Percentiles rank a stretch among this genome's conserved stretches.
Evolutionary conservation across 352 stramenopile genomes (phyloP).

Genomic region (Phytophthora lateralis): DNA sequence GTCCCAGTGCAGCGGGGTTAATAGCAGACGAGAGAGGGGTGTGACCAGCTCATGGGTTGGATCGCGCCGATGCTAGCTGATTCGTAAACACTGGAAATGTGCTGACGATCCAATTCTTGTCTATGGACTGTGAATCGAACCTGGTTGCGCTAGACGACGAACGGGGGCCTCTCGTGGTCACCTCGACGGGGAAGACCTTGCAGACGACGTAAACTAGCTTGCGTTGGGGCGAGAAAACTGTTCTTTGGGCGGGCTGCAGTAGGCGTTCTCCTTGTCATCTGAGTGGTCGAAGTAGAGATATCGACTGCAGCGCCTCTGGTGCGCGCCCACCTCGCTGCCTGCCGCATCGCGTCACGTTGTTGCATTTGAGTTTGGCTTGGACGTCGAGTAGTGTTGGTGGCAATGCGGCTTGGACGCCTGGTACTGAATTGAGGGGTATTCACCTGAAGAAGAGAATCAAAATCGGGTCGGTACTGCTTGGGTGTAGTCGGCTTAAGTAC

Average conservation of each 20-base stretch:
- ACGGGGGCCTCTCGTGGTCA: conserved; percentile 44
- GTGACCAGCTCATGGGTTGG: too few relatives aligned
- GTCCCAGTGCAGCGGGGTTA: too few relatives aligned
- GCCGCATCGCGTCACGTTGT: conserved; percentile 33
- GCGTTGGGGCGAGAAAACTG: conserved; percentile 68
- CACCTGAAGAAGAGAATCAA: conserved; percentile 49
- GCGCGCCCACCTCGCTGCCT: conserved; percentile 34
- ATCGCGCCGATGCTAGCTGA: too few relatives aligned
- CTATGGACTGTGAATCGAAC: neutral
- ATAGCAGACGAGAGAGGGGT: too few relatives aligned
- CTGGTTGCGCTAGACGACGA: conserved; percentile 36
- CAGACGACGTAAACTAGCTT: conserved; percentile 65
- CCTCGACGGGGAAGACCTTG: conserved; percentile 33
- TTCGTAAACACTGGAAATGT: too few relatives aligned
- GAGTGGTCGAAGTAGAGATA: conserved; percentile 30
- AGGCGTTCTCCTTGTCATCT: conserved; percentile 21
- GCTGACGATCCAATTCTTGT: too few relatives aligned
- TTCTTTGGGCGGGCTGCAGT: conserved; percentile 40
- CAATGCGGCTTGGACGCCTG: conserved; percentile 23
- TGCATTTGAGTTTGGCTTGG: conserved; percentile 31
- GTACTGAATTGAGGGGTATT: conserved; percentile 33
- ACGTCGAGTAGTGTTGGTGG: conserved; percentile 8
- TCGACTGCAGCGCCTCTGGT: conserved; percentile 30
- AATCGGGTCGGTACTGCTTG: conserved; percentile 36
- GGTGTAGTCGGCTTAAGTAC: conserved; percentile 15